Base-by-base conservation (phyloP, 495 filamentous ascomycete genomes). In the Chlorociboria aeruginascens region DNA sequence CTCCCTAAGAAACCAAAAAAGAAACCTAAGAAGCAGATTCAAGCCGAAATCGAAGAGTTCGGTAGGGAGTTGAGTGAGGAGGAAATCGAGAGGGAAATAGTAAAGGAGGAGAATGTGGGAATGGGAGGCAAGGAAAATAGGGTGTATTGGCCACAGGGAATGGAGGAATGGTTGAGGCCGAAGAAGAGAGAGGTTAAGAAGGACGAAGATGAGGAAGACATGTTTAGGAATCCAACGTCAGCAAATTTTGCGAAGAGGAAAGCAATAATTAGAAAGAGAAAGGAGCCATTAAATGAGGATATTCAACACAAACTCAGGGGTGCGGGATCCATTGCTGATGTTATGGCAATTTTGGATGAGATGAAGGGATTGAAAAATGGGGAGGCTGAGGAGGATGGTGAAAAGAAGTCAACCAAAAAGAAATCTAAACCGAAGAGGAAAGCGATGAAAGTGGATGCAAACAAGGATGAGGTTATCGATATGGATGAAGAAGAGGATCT, bases 71-170 rank as follows among this genome's bases (percentile, higher is more conserved):
- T 72, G 30, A 68, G 69, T 14, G 71, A 79, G 3, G 68, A 69
- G 6, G 68, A 45, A 7, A 62, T 47, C 1, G 70, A 66, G 0
- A 69, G 69, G 6, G 64, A 69, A 0, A 65, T 72, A 4, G 59
- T 95, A 1, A 57, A 72, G 0, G 81, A 85, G 4, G 76, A 82
- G 17, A 86, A 94, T 32, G 61, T 90, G 8, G 83, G 78, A 3
- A 95, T 96, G 89, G 90, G 90, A 25, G 92, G 90, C 0, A 77
- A 81, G 2, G 72, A 92, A n/a, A 67, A 82, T 43, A 70, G 89
- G 34, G 92, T 96, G 1, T 96, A 95, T 61, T 96, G 92, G 90
- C 89, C 87, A 0, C 71, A 76, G 0, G 86, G 85, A 1, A 85
- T 83, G 72, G 92, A 96, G 61, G 84, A 90, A 44, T 96, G 89